Base-by-base conservation (phyloP, 768 basidiomycete genomes). In the Suillus clintonianus region DNA sequence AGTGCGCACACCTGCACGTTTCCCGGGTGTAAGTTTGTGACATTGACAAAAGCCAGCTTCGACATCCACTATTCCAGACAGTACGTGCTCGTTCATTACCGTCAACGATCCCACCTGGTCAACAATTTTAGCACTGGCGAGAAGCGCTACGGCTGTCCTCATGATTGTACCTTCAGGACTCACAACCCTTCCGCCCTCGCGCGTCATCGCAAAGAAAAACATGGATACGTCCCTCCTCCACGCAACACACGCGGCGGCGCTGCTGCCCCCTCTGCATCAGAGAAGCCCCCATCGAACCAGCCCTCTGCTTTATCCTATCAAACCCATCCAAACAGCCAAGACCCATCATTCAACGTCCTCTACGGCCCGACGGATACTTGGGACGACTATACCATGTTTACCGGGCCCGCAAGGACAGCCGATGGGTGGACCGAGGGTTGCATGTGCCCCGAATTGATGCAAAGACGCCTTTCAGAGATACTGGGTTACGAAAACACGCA, bases 181-280 rank as follows among this genome's bases (percentile, higher is more conserved):
- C 24, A 62, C 6, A 69, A 73, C 50, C 70, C 75, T 22, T 67
- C 73, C 0, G 58, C 68, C 34, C 48, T 76, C 6, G 63, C 72
- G 11, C 70, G 60, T 48, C 72, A 76, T 54, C 66, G 75, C 6
- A 68, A 70, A 50, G 50, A 39, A 19, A 11, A 19, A 14, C 75
- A 76, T 19, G 68, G 61, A 1, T 62, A 75, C 36, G 17, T 66
- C 13, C 73, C 75, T 57, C 10, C 2, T 39, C 10, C 56, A 10
- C 56, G 39, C 37, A 4, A 0, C n/a, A 0, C 7, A 36, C 14
- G 36, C 7, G 15, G 14, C 27, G 10, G 39, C 6, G 5, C 9
- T 19, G 22, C 3, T 5, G 15, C 36, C 7, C 1, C 24, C 14
- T 5, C 24, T 24, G 24, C 22, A 24, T 56, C 36, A 41, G 37